Base-by-base conservation (phyloP, 2,329 filamentous ascomycete species). In the Paraconiothyrium brasiliense region DNA sequence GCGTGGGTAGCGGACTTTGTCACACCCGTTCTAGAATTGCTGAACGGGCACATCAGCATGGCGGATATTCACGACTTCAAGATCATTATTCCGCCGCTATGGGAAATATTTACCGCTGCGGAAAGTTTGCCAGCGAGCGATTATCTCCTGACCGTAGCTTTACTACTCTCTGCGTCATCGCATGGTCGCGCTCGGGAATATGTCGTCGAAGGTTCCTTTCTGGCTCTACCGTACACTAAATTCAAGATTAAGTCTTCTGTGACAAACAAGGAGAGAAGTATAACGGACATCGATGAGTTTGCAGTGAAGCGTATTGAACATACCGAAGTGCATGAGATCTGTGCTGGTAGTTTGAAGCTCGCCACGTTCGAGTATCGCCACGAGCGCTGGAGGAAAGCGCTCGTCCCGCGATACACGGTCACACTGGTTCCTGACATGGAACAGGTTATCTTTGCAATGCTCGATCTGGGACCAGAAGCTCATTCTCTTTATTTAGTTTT, bases 51-150 rank as follows among this genome's bases (percentile, higher is more conserved):
- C 20, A 44, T 20, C 10, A 44, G 20, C 41, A 44, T 44, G 41
- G n/a, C 41, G 41, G 41, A 44, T n/a, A 22, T 44, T 20, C 41
- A 44, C 41, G 41, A 44, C 41, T 44, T 44, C 41, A 44, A 44
- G 41, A 24, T 44, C 41, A 44, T 44, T 9, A 22, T 44, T 44
- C 41, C 41, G 41, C 41, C 41, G 20, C 20, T 44, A 22, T 16
- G 16, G 20, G 41, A 10, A 44, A 11, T 22, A 9, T 44, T 44
- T 10, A 44, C 20, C 41, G 41, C 41, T 20, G 41, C 41, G 7
- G 41, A 44, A n/a, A 20, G 9, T 6, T n/a, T 44, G 41, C 41
- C 41, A 9, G n/a, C 41, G 9, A 44, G 20, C n/a, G 41, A 44
- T 9, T 44, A 44, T n/a, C 41, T 44, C 16, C 10, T 44, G 41